Base-by-base conservation (phyloP, 2,329 filamentous ascomycete species). In the Berkeleyomyces basicola region DNA sequence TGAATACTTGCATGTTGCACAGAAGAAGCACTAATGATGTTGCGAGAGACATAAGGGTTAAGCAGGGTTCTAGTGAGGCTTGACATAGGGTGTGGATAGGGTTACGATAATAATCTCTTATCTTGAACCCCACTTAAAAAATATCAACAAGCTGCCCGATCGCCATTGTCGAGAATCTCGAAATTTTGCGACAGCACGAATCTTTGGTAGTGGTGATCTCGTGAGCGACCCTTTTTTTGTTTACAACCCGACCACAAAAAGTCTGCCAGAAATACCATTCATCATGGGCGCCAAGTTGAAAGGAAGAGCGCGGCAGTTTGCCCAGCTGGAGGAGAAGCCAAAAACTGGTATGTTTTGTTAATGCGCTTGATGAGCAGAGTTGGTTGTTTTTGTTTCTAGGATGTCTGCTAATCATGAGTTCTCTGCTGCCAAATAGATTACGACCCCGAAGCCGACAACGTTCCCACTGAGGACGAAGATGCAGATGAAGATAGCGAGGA, bases 401-500 rank as follows among this genome's bases (percentile, higher is more conserved):
- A 33, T 31, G n/a, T 14, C 40, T 23, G n/a, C 63, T 59, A 59
- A 39, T 40, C 14, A 23, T 4, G 6, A 43, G n/a, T 53, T 44
- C 36, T 37, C 14, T 51, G 3, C 36, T 59, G 33, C 11, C 58
- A 23, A 46, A 16, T 42, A 92, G 90, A 95, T 70, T 85, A 87
- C 70, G 90, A 95, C 70, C 88, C 88, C 0, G 90, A 95, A 75
- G 83, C 81, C 67, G 81, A 83, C 65, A 76, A 75, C 16, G 78
- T 78, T 14, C 79, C 78, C 63, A 80, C 80, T 62, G 81, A 81
- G 51, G 77, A 72, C 11, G 79, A 76, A 59, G 82, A 78, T 53
- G 78, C 73, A 39, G 79, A 75, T 66, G 76, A 75, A 16, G 76
- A 73, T 14, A 78, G 77, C 68, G 76, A 74, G 4, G 75, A 79